Base-by-base conservation (phyloP, 1,284 basidiomycete species). In the Apiotrichum domesticum region DNA sequence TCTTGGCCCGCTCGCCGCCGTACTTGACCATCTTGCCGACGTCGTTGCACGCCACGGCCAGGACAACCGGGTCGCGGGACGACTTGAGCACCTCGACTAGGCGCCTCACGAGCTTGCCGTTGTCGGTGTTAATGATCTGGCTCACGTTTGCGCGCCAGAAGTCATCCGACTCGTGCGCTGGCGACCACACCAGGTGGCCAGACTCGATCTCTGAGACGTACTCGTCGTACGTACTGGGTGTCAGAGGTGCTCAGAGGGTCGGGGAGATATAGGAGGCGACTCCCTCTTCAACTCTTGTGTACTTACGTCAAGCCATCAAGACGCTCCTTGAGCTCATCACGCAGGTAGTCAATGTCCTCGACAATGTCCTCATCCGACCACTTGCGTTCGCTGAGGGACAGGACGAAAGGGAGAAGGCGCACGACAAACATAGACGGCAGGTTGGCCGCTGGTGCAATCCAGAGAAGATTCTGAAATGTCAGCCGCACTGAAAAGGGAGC, bases 61-160 rank as follows among this genome's bases (percentile, higher is more conserved):
- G 83, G 1, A 91, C 87, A 9, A 83, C 68, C 1, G 89, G 81
- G 62, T 95, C 87, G 8, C 74, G 77, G 1, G 87, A 86, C n/a
- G 84, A 82, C 54, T 82, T 82, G 57, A 95, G 76, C 1, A 94
- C 74, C 52, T 81, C 82, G 51, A 94, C 81, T 43, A 96, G 79
- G 45, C 80, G 82, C 90, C 87, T 91, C 58, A 95, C 80, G 60
- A 89, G 85, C 65, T 86, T 84, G 60, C 85, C 82, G 68, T 89
- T 85, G 56, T 83, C 84, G 61, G 94, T 90, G 64, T 90, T 88
- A 54, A 91, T 88, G 62, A 92, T 89, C 51, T 97, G 77, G 70
- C 85, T 77, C 0, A 88, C 91, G 70, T 98, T 98, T 78, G 95
- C 91, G 70, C 89, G 90, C 95, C 95, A 98, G 78, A 99, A 99